Conservation (phyloP, 257 asterid species). For the Solanum bulbocastanum region DNA sequence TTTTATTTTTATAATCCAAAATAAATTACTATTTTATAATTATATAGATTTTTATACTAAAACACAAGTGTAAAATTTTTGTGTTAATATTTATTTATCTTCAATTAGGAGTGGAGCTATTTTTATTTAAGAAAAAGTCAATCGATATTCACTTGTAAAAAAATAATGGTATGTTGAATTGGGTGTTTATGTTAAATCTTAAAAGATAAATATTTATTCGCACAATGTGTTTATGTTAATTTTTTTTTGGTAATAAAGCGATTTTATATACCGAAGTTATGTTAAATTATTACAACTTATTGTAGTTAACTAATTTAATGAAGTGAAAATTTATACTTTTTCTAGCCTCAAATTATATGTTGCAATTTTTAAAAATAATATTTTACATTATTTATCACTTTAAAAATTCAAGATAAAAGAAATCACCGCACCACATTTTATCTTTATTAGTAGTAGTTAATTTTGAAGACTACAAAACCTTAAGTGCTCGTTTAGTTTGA, state of each 20-base stretch:
- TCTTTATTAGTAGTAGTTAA: not conserved
- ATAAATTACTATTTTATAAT: not conserved
- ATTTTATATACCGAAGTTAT: not conserved
- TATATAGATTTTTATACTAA: not conserved
- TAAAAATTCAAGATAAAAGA: no score
- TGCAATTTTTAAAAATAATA: not conserved
- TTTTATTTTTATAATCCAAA: not conserved
- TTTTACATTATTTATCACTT: no score
- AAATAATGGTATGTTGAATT: not conserved
- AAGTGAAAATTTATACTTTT: not conserved
- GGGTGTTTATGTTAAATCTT: not conserved
- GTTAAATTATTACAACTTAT: not conserved
- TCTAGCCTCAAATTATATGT: not conserved
- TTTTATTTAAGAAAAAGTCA: no score
- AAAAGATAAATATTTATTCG: not conserved
- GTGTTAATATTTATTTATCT: not conserved
- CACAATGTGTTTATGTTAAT: not conserved
- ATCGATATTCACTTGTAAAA: no score
- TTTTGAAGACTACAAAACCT: not conserved
- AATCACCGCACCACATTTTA: not conserved
- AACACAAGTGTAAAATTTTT: not conserved
- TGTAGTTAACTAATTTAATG: not conserved
- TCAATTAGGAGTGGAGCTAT: not conserved
- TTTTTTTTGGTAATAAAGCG: no score
- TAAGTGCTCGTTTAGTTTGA: no score